Conservation (phyloP, 495 filamentous ascomycete genomes). For the Pyronema domesticum region DNA sequence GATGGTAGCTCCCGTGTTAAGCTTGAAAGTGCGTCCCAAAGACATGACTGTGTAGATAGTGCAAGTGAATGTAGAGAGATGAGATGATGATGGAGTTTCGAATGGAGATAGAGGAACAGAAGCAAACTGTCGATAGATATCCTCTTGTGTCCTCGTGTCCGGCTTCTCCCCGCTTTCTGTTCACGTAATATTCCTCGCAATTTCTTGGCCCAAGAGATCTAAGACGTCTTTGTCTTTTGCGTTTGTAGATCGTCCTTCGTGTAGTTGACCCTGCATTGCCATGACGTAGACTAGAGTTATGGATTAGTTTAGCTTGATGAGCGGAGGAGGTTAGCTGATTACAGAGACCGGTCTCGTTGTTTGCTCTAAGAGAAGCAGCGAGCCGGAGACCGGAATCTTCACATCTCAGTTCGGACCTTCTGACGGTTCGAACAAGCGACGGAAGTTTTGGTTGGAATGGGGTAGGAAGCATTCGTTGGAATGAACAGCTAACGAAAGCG, state of each 20-base stretch:
- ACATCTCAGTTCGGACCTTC: too few relatives aligned
- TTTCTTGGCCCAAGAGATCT: background rate
- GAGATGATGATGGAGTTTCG: too few relatives aligned
- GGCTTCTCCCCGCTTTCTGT: background rate
- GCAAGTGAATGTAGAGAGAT: too few relatives aligned
- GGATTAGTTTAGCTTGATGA: background rate
- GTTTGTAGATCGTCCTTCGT: background rate
- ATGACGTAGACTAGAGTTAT: background rate
- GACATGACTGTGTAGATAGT: constrained; percentile 22
- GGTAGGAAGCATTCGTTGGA: too few relatives aligned
- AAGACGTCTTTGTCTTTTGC: background rate
- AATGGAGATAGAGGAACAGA: too few relatives aligned
- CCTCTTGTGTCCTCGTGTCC: background rate
- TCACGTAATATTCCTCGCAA: background rate
- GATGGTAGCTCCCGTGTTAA: constrained; percentile 44
- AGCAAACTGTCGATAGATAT: background rate
- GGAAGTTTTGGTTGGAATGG: too few relatives aligned
- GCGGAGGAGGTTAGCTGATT: too few relatives aligned
- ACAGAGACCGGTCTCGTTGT: too few relatives aligned
- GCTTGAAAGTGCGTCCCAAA: constrained; percentile 32
- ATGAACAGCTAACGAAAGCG: too few relatives aligned
- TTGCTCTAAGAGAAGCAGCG: too few relatives aligned
- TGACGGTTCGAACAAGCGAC: too few relatives aligned
- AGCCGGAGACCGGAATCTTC: too few relatives aligned
- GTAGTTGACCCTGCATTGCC: background rate